These are phyloP conservation scores for Porodaedalea pini DNA, from an alignment of 1,284 basidiomycete genomes.

Conservation along the genomic window DNA sequence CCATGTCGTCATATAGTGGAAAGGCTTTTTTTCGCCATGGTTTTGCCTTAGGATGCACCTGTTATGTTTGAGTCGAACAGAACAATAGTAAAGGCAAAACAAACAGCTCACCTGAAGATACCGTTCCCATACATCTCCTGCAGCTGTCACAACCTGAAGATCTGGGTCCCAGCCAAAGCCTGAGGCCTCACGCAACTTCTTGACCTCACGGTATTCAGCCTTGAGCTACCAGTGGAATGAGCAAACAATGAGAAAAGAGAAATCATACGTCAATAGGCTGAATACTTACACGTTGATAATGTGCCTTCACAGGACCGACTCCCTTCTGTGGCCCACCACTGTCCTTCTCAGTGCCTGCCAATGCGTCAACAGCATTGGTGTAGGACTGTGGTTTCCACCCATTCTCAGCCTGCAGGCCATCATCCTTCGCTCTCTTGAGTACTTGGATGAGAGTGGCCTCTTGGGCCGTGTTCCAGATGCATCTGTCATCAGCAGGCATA, in stretches of 20 bases:
- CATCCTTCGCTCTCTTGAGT: background rate
- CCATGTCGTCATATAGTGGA: constrained; percentile 30
- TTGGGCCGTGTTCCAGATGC: too few species aligned
- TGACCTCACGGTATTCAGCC: constrained; percentile 27
- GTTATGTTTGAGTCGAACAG: too few species aligned
- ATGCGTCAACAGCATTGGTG: background rate
- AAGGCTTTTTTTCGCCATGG: constrained; percentile 30
- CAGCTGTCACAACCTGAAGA: constrained; percentile 27
- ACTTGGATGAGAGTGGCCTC: background rate
- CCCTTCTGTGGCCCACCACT: background rate
- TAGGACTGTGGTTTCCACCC: background rate
- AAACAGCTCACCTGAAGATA: constrained; percentile 23
- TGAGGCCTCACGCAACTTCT: constrained; percentile 25
- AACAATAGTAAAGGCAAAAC: constrained; percentile 1
- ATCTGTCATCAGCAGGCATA: too few species aligned
- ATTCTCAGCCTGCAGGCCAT: background rate
- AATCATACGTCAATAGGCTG: too few species aligned
- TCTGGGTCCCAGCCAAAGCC: constrained; percentile 36
- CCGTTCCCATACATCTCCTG: constrained; percentile 29
- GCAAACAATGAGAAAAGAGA: too few species aligned
- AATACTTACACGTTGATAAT: background rate
- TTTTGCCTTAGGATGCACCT: constrained; percentile 25
- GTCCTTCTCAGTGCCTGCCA: background rate
- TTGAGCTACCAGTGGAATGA: constrained; percentile 33
- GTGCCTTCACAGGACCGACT: background rate